These are phyloP conservation scores for Euptelea pleiosperma DNA, from an alignment of 164 flowering plant species.

Conservation along the genomic window DNA sequence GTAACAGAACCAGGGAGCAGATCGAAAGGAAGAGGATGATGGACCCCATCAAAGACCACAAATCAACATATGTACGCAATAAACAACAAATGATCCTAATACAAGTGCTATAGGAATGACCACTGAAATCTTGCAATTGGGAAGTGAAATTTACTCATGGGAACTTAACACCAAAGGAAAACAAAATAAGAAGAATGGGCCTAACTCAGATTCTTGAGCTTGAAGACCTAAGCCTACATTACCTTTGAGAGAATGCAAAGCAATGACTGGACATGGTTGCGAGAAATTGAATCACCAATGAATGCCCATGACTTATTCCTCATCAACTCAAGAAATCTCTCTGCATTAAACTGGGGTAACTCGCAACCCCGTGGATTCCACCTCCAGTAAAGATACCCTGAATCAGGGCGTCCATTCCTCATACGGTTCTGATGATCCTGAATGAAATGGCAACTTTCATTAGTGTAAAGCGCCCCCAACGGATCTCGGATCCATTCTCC, in stretches of 20 bases:
- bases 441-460: conserved; percentile 59
- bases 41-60: too few relatives aligned
- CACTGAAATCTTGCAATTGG: too few relatives aligned
- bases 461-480: conserved; percentile 70
- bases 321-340: conserved; percentile 69
- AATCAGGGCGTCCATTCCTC: conserved; percentile 85
- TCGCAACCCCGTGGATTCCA: conserved; percentile 77
- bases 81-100: too few relatives aligned
- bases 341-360: conserved; percentile 55
- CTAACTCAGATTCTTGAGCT: background rate
- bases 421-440: conserved; percentile 88
- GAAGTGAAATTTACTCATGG: too few relatives aligned
- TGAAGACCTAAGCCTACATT: background rate
- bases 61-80: too few relatives aligned
- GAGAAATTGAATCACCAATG: conserved; percentile 89
- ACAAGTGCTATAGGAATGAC: too few relatives aligned
- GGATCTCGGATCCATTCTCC: conserved; percentile 85
- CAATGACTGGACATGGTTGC: conserved; percentile 93
- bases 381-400: conserved; percentile 80
- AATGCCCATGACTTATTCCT: conserved; percentile 74
- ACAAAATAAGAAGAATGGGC: background rate
- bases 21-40: too few relatives aligned
- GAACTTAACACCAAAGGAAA: too few relatives aligned
- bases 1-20: too few relatives aligned
- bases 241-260: conserved; percentile 86